Conservation (phyloP, 176 grass and related monocot species). For the Thinopyrum elongatum region DNA sequence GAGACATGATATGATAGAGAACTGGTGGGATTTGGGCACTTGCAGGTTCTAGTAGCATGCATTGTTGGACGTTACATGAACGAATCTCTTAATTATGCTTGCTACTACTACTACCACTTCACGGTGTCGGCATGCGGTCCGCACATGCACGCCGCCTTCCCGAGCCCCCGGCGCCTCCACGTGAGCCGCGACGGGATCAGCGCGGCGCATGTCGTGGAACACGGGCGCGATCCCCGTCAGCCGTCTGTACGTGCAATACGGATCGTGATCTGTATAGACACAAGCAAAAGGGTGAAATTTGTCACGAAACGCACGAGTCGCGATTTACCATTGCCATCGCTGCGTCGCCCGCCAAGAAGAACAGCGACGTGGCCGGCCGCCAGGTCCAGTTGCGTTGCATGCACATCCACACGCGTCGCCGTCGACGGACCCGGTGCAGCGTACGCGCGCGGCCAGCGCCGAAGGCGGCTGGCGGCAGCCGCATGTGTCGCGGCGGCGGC, state of each 20-base stretch:
- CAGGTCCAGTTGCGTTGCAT: neutral
- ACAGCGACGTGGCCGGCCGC: neutral
- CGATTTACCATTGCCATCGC: too few relatives aligned
- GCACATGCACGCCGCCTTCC: constrained; percentile 2
- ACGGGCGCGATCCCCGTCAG: neutral
- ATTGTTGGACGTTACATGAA: too few relatives aligned
- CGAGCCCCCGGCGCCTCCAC: neutral
- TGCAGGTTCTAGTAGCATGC: neutral
- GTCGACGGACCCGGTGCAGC: neutral
- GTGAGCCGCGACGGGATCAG: neutral
- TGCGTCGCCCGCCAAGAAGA: neutral
- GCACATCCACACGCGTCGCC: neutral
- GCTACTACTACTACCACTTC: too few relatives aligned
- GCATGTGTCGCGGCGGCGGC: neutral
- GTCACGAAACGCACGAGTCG: too few relatives aligned
- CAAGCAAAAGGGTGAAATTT: too few relatives aligned
- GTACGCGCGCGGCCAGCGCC: neutral
- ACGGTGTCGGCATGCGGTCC: constrained; percentile 31
- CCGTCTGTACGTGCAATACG: too few relatives aligned
- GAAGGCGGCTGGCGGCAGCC: neutral
- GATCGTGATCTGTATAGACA: too few relatives aligned
- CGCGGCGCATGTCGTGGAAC: too few relatives aligned
- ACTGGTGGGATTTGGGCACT: neutral
- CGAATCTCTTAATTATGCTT: too few relatives aligned
- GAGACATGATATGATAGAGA: neutral